Base-by-base conservation (phyloP, 2,329 filamentous ascomycete species). In the Aspergillus pseudonomiae region DNA sequence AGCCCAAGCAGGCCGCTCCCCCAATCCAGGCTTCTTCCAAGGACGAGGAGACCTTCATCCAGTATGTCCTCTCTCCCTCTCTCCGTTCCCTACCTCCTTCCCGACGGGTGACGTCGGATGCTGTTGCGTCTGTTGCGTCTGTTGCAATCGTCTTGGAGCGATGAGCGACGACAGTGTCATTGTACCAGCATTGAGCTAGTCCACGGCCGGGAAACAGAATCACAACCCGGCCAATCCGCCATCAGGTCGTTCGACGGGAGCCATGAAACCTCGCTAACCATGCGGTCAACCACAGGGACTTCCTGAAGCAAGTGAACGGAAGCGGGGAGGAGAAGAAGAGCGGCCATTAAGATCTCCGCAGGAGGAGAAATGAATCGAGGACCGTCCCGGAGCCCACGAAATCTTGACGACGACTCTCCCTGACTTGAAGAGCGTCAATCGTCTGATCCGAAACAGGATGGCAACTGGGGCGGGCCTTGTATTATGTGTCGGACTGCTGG, bases 11-110 rank as follows among this genome's bases (percentile, higher is more conserved):
- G 68, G 75, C 80, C 65, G 79, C 79, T 64, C 88, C 88, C 61
- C 85, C 87, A 48, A 87, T 89, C 79, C 86, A 88, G 74, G 87
- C 88, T 59, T 81, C 82, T 73, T 89, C 85, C 81, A 88, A 88
- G 79, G 87, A 89, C 70, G 88, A 90, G 81, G 88, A 89, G 81
- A 84, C 84, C 73, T 90, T 89, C 78, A 87, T 90, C 74, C 85
- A 88, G 88, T 90, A 85, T 67, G 85, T 82, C 56, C 34, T 41
- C 36, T 2, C 26, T 28, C 26, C 5, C 57, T 36, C 10, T 30
- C 46, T 32, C 9, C 28, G 1, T 19, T 52, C 19, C 12, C 19
- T 24, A 6, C 10, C 1, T n/a, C 11, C 21, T 12, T 24, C 1
- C 16, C 16, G 39, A 16, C 19, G 39, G 39, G 39, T 10, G 16